These are phyloP conservation scores for Saprolegnia diclina DNA, from an alignment of 352 stramenopile species.

Conservation along the genomic window DNA sequence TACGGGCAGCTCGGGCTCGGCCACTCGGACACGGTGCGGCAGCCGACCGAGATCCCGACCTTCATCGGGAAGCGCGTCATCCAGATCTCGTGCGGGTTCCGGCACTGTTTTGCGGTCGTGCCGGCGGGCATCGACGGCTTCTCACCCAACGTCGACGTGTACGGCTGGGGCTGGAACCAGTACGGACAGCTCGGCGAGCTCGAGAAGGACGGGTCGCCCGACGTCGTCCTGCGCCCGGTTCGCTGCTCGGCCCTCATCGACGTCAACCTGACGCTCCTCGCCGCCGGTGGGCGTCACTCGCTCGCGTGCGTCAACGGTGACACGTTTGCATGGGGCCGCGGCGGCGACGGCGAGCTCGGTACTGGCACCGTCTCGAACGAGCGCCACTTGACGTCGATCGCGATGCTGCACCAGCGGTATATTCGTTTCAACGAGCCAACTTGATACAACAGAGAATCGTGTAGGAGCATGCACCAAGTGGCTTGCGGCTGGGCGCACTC, in stretches of 20 bases:
- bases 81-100: conserved; percentile 36
- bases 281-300: conserved; percentile 37
- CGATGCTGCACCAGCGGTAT: conserved; percentile 13
- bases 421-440: neutral
- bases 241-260: conserved; percentile 20
- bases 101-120: conserved; percentile 34
- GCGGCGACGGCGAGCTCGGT: conserved; percentile 39
- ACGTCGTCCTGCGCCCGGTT: conserved; percentile 6
- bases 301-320: conserved; percentile 32
- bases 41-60: conserved; percentile 30
- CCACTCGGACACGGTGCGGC: conserved; percentile 29
- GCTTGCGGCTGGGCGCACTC: conserved; percentile 38
- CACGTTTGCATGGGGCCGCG: conserved; percentile 37
- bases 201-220: neutral
- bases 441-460: neutral
- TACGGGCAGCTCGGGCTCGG: conserved; percentile 40
- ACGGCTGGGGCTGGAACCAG: conserved; percentile 43
- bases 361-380: conserved; percentile 30
- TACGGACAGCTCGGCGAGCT: conserved; percentile 35
- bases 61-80: conserved; percentile 33
- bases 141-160: conserved; percentile 31
- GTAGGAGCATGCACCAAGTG: conserved; percentile 18
- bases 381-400: conserved; percentile 25
- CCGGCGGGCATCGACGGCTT: conserved; percentile 24
- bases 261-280: conserved; percentile 31